Base-by-base conservation (phyloP, 192 early-diverging fungal genomes). In the Powellomyces hirtus region DNA sequence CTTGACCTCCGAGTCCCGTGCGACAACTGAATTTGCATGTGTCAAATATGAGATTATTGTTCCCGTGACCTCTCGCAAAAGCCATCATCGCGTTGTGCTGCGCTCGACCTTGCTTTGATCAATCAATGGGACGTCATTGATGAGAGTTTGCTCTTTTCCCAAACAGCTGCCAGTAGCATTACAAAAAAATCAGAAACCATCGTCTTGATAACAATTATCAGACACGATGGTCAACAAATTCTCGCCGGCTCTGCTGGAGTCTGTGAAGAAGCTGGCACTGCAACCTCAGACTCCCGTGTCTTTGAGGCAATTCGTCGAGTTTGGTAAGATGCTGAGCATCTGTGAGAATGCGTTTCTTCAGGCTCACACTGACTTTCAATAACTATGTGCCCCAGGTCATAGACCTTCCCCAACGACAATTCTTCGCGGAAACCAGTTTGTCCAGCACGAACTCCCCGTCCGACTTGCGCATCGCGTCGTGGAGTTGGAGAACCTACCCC, bases 221-320 rank as follows among this genome's bases (percentile, higher is more conserved):
- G n/a, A 2, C 53, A 34, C 46, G 1, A 75, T 75, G 67, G 42
- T 30, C 57, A 18, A 18, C 16, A 64, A 63, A 38, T 75, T 53
- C 59, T 33, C 68, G 29, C 35, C 24, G 6, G 59, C 20, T 20
- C 42, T 80, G 24, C 51, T 80, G 11, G 73, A 82, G 35, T 45
- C 44, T 53, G 68, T 83, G 14, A 49, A 70, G 44, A 59, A 67
- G 51, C 53, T 57, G n/a, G 73, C 81, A 14, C 66, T 52, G 64
- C 88, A 92, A 49, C 92, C 93, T 45, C 96, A 95, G 71, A 98
- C 96, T 1, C 90, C 91, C 18, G 93, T 98, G 22, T 96, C 94
- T 27, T 79, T 98, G 50, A 86, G 86, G 61, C 92, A 98, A 77
- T 94, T 98, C 91, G 94, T 96, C 52, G 86, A 95, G 84, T 98